phyloP scores from a whole-genome alignment of 129 eudicot genomes.

The Tanacetum coccineum region DNA sequence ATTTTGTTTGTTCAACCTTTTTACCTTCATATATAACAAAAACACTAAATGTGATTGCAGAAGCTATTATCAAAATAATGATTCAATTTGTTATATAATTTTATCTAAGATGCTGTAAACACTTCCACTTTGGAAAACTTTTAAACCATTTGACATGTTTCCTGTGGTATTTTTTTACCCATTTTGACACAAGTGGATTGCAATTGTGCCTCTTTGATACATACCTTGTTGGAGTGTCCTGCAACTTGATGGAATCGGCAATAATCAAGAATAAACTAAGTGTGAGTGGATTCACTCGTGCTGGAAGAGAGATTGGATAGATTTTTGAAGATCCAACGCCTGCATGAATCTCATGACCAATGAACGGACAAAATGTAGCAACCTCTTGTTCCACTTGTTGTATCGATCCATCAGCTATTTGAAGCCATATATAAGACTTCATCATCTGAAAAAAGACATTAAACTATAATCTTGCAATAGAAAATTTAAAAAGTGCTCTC shows the following conservation, averaged over 20 bases:
- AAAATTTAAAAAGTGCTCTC: no score
- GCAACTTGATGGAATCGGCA: slow-evolving; percentile 62
- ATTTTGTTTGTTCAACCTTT: no score
- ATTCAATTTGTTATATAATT: not conserved
- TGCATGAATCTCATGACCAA: not conserved
- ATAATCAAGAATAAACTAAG: slow-evolving; percentile 57
- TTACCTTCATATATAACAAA: not conserved
- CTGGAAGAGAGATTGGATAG: no score
- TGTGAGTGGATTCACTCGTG: slow-evolving; percentile 40
- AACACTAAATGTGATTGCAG: not conserved
- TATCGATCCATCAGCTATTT: slow-evolving; percentile 61
- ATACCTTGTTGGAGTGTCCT: slow-evolving; percentile 67
- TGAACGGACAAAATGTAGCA: slow-evolving; percentile 54
- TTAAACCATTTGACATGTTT: slow-evolving; percentile 6
- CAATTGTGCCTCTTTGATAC: no score
- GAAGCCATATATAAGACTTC: slow-evolving; percentile 68
- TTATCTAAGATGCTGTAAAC: not conserved
- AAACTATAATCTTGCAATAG: no score
- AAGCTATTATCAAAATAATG: not conserved
- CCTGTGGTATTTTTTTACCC: no score
- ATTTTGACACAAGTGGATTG: not conserved
- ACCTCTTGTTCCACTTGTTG: slow-evolving; percentile 69
- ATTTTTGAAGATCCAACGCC: slow-evolving; percentile 58
- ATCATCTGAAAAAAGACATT: slow-evolving; percentile 20
- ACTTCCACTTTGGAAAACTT: not conserved